phyloP scores from a whole-genome alignment of 805 yeast genomes.

The Jamesozyma lodderae region DNA sequence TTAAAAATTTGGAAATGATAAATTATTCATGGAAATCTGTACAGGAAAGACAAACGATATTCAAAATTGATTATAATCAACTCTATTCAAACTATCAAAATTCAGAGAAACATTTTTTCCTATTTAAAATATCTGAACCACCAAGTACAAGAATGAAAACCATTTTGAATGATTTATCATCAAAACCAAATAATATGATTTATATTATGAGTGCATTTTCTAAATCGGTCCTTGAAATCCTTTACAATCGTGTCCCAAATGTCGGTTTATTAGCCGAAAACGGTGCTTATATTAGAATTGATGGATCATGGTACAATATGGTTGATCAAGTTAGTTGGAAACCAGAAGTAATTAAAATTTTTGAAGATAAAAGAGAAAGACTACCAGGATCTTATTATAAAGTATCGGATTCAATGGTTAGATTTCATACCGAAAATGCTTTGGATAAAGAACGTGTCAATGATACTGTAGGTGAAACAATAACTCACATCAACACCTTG shows the following conservation, averaged over 20 bases:
- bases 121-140: slow-evolving; percentile 38
- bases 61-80: slow-evolving; percentile 25
- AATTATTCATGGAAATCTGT: slow-evolving; percentile 43
- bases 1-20: slow-evolving; percentile 44
- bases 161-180: slow-evolving; percentile 54
- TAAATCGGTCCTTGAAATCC: slow-evolving; percentile 53
- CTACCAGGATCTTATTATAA: slow-evolving; percentile 70
- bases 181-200: slow-evolving; percentile 44
- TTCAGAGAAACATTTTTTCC: slow-evolving; percentile 36
- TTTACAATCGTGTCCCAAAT: slow-evolving; percentile 56
- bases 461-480: slow-evolving; percentile 69
- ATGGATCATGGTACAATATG: slow-evolving; percentile 52
- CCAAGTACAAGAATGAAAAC: slow-evolving; percentile 54
- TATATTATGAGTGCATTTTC: slow-evolving; percentile 63
- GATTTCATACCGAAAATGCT: slow-evolving; percentile 65
- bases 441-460: slow-evolving; percentile 54
- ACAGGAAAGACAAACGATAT: slow-evolving; percentile 30
- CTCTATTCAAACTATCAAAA: slow-evolving; percentile 24
- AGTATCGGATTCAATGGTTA: slow-evolving; percentile 64
- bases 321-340: slow-evolving; percentile 43
- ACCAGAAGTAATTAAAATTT: slow-evolving; percentile 27
- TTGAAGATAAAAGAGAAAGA: slow-evolving; percentile 48
- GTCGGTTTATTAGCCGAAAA: slow-evolving; percentile 84
- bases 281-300: slow-evolving; percentile 67
- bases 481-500: slow-evolving; percentile 74